These are phyloP conservation scores for Apodospora peruviana DNA, from an alignment of 495 filamentous ascomycete genomes.

Conservation along the genomic window DNA sequence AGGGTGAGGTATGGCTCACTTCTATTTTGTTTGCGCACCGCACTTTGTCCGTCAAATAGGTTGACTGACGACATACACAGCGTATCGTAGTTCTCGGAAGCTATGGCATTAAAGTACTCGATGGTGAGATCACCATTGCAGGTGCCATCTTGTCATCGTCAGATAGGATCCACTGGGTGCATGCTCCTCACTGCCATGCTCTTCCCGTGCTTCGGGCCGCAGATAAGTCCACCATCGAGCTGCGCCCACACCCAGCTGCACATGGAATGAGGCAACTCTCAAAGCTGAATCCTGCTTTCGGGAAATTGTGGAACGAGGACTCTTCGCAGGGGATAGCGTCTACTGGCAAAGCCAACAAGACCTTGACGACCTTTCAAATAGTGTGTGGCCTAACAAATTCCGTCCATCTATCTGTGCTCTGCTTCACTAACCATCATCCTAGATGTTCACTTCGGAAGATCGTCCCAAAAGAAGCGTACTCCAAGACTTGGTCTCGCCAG, in stretches of 20 bases:
- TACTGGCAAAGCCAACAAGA: slow-evolving; percentile 2
- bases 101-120: slow-evolving; percentile 63
- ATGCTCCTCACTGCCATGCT: slow-evolving; percentile 71
- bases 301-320: slow-evolving; percentile 65
- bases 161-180: slow-evolving; percentile 52
- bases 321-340: slow-evolving; percentile 1
- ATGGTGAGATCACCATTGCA: slow-evolving; percentile 55
- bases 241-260: slow-evolving; percentile 45
- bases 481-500: slow-evolving; percentile 56
- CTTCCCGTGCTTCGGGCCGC: slow-evolving; percentile 63
- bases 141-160: slow-evolving; percentile 59
- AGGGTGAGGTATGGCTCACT: slow-evolving; percentile 39
- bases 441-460: slow-evolving; percentile 46
- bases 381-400: slow-evolving; percentile 14
- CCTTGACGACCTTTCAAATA: slow-evolving; percentile 32
- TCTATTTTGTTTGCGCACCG: neutral
- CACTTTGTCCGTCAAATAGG: too few species aligned
- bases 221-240: slow-evolving; percentile 43
- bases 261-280: slow-evolving; percentile 53
- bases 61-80: slow-evolving; percentile 28
- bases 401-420: neutral
- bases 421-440: slow-evolving; percentile 10
- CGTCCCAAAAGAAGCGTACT: slow-evolving; percentile 39
- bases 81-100: slow-evolving; percentile 65
- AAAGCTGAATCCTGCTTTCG: slow-evolving; percentile 62